These are phyloP conservation scores for Juncus inflexus DNA, from an alignment of 176 grass and related monocot species.

Conservation along the genomic window DNA sequence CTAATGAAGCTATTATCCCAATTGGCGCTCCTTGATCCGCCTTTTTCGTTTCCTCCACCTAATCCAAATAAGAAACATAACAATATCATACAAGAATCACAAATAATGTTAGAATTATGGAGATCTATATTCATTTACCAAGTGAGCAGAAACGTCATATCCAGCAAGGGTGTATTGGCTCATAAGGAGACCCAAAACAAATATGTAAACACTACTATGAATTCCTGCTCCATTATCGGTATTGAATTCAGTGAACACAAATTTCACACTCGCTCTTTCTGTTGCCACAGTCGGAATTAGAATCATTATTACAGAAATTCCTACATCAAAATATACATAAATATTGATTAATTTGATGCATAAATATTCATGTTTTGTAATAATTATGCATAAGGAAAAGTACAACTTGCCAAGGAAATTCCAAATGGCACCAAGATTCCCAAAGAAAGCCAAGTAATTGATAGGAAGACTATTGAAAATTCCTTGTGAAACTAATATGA, in stretches of 20 bases:
- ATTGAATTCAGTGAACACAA: slow-evolving; percentile 55
- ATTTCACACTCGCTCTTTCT: slow-evolving; percentile 27
- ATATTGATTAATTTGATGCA: background rate
- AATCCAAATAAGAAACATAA: background rate
- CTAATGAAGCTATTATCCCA: slow-evolving; percentile 49
- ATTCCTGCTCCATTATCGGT: slow-evolving; percentile 47
- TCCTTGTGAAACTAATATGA: slow-evolving; percentile 24
- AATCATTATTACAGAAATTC: slow-evolving; percentile 44
- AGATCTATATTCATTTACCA: slow-evolving; percentile 29
- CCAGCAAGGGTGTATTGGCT: slow-evolving; percentile 56
- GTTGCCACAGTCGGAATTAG: slow-evolving; percentile 39
- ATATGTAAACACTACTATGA: slow-evolving; percentile 37
- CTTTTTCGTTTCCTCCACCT: slow-evolving; percentile 65
- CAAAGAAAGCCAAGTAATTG: slow-evolving; percentile 32
- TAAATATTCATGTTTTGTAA: too few species aligned
- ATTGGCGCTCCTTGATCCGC: slow-evolving; percentile 50
- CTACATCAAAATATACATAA: background rate
- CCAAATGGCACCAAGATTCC: background rate
- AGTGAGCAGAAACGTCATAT: slow-evolving; percentile 61
- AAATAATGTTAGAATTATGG: background rate
- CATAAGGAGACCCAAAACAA: slow-evolving; percentile 44
- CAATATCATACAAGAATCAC: background rate
- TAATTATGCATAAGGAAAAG: background rate
- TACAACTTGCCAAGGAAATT: background rate
- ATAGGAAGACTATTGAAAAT: slow-evolving; percentile 37